These are phyloP conservation scores for Heliophila coronopifolia DNA, from an alignment of 441 rosid species.

Conservation along the genomic window DNA sequence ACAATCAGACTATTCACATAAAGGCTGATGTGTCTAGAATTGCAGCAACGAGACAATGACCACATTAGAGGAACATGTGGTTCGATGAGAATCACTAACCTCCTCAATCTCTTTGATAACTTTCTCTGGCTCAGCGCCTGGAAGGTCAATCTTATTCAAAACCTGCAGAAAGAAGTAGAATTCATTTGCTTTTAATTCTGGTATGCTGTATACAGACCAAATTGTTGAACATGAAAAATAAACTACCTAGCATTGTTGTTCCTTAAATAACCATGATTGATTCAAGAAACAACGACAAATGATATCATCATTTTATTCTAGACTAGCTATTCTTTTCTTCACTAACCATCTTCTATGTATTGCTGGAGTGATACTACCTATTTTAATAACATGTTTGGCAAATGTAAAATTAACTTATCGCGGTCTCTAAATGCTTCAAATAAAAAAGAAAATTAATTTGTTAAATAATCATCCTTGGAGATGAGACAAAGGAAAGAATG, in stretches of 20 bases:
- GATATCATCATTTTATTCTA: constrained; percentile 1
- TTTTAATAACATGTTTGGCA: background rate
- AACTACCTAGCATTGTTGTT: background rate
- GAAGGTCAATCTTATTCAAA: constrained; percentile 95
- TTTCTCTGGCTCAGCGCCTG: constrained; percentile 88
- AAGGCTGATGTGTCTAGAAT: constrained; percentile 5
- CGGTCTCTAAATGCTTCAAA: background rate
- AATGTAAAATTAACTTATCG: background rate
- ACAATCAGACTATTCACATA: constrained; percentile 13
- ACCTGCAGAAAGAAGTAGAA: constrained; percentile 45
- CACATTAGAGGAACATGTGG: background rate
- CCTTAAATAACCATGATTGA: constrained; percentile 1
- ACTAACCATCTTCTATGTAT: background rate
- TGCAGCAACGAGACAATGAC: constrained; percentile 5
- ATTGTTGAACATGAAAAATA: background rate
- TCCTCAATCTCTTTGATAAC: constrained; percentile 88
- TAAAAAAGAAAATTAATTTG: background rate
- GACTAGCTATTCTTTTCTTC: background rate
- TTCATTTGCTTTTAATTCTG: constrained; percentile 5
- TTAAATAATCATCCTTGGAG: constrained; percentile 1
- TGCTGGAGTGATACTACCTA: constrained; percentile 1
- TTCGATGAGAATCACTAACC: constrained; percentile 49
- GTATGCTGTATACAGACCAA: background rate
- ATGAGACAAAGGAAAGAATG: background rate
- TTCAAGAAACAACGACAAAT: background rate